phyloP scores from a whole-genome alignment of 352 stramenopile genomes.

The Vaucheria bursata region DNA sequence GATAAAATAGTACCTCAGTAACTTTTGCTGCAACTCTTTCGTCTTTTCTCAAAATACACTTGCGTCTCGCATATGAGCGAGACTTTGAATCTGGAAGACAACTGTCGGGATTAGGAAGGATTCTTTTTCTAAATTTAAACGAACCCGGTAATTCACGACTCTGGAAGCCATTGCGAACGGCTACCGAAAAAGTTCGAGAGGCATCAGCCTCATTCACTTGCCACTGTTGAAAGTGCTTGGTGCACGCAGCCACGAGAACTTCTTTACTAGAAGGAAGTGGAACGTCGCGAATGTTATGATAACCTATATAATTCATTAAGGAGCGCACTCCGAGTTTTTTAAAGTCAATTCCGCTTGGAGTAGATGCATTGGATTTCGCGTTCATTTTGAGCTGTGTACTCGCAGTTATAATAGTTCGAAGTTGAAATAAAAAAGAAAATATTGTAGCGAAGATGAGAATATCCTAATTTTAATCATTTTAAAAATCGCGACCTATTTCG shows the following conservation, averaged over 20 bases:
- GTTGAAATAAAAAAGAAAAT: too few species aligned
- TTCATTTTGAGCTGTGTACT: too few species aligned
- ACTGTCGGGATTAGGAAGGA: neutral
- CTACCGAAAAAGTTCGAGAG: constrained; percentile 13
- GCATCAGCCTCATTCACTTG: constrained; percentile 34
- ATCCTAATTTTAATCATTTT: too few species aligned
- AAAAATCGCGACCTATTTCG: too few species aligned
- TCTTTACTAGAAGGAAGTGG: neutral
- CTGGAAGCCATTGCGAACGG: constrained; percentile 14
- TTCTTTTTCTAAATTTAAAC: neutral
- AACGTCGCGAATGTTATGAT: neutral
- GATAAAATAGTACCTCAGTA: neutral
- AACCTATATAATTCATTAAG: neutral
- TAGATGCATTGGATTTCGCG: too few species aligned
- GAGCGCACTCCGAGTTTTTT: neutral
- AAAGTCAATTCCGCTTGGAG: constrained; percentile 5
- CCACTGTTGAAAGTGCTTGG: constrained; percentile 24
- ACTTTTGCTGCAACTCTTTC: constrained; percentile 5
- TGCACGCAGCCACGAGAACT: neutral
- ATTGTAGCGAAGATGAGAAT: too few species aligned
- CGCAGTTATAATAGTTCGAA: too few species aligned
- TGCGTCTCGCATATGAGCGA: neutral
- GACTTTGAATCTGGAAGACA: neutral
- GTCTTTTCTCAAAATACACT: neutral
- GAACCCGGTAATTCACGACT: constrained; percentile 18